Base-by-base conservation (phyloP, 495 filamentous ascomycete genomes). In the Trichoderma virens region DNA sequence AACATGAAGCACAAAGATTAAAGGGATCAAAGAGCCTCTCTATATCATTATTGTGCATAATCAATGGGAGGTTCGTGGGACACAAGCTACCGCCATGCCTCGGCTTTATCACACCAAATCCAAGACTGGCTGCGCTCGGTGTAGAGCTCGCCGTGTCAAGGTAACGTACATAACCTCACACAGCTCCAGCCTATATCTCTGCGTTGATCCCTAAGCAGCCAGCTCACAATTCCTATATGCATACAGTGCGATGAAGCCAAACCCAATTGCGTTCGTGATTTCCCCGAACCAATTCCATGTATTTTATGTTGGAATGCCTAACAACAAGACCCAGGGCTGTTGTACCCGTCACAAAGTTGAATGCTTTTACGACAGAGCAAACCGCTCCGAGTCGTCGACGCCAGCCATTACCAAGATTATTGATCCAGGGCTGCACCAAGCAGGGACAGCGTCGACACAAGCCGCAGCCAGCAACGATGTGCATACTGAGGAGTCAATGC, bases 61-160 rank as follows among this genome's bases (percentile, higher is more conserved):
- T 18, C 18, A 1, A 41, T 41, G 9, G 38, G 11, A 16, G 11
- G 2, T 18, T 41, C 11, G 11, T 18, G 38, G 38, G 5, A 11
- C 18, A 18, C 1, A 41, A 16, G 0, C 38, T 18, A 47, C n/a
- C 20, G 45, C n/a, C 20, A 51, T 51, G 45, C 45, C 45, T 25
- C 45, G 45, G 20, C 20, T 51, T 20, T 51, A 51, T 25, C 45
- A 51, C 8, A 51, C 45, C 23, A 51, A 51, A 25, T 51, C 45
- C 1, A 51, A 51, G 20, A 51, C 45, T 51, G 45, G 45, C n/a
- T 51, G 45, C 6, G 45, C 45, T 51, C 45, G 45, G 2, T 51
- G 45, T n/a, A 51, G 45, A 51, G 45, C 45, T 51, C 45, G 45
- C 20, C 45, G 45, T n/a, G 45, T 51, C 45, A 51, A 51, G 45